A percentile compares a stretch with the other conserved stretches of the same genome.
Conservation (phyloP, 1,284 basidiomycete species). For the Xerocomus minutiporus region DNA sequence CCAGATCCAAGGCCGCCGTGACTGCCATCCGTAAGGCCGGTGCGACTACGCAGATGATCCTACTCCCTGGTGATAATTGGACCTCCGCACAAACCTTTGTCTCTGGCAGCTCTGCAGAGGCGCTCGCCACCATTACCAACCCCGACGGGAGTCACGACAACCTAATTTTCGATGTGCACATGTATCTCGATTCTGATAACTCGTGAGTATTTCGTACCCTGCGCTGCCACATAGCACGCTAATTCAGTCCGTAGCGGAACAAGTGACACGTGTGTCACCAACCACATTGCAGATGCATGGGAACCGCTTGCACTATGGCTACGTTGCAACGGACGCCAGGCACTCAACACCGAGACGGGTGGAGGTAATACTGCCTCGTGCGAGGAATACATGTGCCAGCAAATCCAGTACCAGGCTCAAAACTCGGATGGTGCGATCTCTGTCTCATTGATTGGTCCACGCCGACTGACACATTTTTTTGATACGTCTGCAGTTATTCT, state of each 20-base stretch:
- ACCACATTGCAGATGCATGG: constrained; percentile 39
- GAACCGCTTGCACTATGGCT: not conserved
- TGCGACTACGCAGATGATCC: constrained; percentile 48
- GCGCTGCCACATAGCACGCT: not conserved
- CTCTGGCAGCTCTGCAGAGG: constrained; percentile 51
- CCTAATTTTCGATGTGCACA: constrained; percentile 61
- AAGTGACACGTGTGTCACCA: constrained; percentile 38
- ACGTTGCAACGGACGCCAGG: constrained; percentile 47
- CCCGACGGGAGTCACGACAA: constrained; percentile 42
- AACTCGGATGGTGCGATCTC: constrained; percentile 45
- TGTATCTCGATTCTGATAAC: constrained; percentile 59
- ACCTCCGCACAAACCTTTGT: constrained; percentile 49
- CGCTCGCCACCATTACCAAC: constrained; percentile 50
- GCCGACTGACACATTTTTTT: not conserved
- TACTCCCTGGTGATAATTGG: constrained; percentile 52
- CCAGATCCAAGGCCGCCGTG: constrained; percentile 40
- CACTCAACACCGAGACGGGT: constrained; percentile 61
- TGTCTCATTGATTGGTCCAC: not conserved
- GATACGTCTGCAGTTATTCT: constrained; percentile 30
- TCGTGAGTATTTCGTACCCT: constrained; percentile 30
- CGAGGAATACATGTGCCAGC: constrained; percentile 42
- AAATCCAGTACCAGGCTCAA: constrained; percentile 47
- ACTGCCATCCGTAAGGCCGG: constrained; percentile 48
- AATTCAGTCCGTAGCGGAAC: not conserved
- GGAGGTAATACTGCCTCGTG: constrained; percentile 52